Conservation (phyloP, 768 basidiomycete genomes). For the Cytidiella melzeri region DNA sequence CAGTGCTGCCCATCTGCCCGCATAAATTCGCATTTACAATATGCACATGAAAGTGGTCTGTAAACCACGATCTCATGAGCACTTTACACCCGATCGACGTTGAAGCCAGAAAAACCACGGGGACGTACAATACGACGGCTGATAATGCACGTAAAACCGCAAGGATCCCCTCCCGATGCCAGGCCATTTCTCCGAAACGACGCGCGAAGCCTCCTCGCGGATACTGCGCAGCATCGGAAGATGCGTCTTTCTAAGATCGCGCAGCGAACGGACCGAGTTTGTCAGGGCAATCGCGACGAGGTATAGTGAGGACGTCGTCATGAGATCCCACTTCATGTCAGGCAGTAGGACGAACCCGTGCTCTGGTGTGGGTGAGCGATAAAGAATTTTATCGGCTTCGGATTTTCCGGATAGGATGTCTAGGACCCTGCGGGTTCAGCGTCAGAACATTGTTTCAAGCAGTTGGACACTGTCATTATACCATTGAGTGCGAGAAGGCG, state of each 20-base stretch:
- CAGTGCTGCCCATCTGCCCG: conserved; percentile 60
- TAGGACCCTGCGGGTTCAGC: conserved; percentile 55
- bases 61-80: not conserved
- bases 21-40: conserved; percentile 73
- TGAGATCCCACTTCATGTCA: conserved; percentile 96
- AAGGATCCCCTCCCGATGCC: conserved; percentile 55
- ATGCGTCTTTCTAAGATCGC: conserved; percentile 67
- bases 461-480: too few species aligned
- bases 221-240: conserved; percentile 64
- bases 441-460: too few species aligned
- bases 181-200: conserved; percentile 62
- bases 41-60: conserved; percentile 94
- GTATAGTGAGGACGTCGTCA: conserved; percentile 72
- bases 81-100: too few species aligned
- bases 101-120: conserved; percentile 3
- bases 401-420: conserved; percentile 75
- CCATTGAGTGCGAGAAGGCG: conserved; percentile 78
- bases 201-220: conserved; percentile 41
- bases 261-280: conserved; percentile 56
- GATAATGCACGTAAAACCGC: conserved; percentile 88
- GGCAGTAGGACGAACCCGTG: conserved; percentile 75
- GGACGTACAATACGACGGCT: conserved; percentile 86
- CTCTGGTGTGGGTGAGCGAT: conserved; percentile 43
- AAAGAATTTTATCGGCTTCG: conserved; percentile 70
- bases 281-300: conserved; percentile 73